Conservation (phyloP, 306 rosid species). For the Arachis stenosperma region DNA sequence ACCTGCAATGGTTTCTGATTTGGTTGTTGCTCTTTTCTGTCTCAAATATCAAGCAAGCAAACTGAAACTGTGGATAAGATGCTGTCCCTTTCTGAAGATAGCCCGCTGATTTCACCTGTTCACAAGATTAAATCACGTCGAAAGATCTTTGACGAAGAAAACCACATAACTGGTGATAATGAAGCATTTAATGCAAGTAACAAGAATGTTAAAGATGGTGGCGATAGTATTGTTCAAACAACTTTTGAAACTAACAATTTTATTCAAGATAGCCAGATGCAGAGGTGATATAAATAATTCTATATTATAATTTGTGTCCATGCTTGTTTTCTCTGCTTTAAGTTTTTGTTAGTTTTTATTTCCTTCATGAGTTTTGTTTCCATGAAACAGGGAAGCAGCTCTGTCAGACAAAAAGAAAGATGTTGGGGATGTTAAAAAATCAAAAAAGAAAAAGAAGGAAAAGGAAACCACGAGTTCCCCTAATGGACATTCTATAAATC, state of each 20-base stretch:
- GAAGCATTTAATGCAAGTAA: constrained; percentile 44
- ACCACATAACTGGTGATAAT: constrained; percentile 23
- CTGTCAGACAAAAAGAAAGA: constrained; percentile 9
- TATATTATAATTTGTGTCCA: constrained; percentile 8
- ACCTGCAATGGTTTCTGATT: constrained; percentile 25
- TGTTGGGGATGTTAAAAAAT: constrained; percentile 37
- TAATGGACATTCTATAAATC: constrained; percentile 26
- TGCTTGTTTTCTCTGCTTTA: constrained; percentile 17
- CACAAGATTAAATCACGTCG: constrained; percentile 42
- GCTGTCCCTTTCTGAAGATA: constrained; percentile 39
- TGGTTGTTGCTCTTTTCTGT: constrained; percentile 31
- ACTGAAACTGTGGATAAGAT: constrained; percentile 29
- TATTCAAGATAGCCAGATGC: constrained; percentile 45
- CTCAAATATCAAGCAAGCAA: constrained; percentile 29
- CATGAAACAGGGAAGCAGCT: constrained; percentile 18
- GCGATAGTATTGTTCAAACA: constrained; percentile 32
- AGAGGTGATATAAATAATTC: constrained; percentile 39
- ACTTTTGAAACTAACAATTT: constrained; percentile 35
- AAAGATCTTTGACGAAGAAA: constrained; percentile 41
- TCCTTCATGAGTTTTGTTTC: constrained; percentile 27
- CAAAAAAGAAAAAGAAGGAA: constrained; percentile 40
- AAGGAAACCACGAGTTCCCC: constrained; percentile 11
- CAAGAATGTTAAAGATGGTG: constrained; percentile 44
- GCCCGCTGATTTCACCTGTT: constrained; percentile 54
- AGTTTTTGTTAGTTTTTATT: constrained; percentile 1